Evolutionary conservation across 2,329 filamentous ascomycete species (phyloP).

Genomic region (Mycosphaerelloides madeirae): DNA sequence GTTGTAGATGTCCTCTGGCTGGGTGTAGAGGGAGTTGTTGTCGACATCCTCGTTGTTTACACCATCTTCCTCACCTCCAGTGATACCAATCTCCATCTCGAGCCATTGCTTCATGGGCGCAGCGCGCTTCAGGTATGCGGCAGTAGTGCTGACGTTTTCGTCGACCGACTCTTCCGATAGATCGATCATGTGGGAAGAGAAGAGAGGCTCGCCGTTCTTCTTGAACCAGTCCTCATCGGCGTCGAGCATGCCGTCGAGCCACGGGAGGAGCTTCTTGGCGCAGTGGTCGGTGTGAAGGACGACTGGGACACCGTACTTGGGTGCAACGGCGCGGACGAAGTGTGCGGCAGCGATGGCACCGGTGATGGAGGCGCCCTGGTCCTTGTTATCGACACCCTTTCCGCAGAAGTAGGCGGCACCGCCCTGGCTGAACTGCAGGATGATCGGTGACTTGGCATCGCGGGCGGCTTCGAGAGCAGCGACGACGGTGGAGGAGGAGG

Average conservation of each 20-base stretch:
- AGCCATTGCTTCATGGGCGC: conserved; percentile 98
- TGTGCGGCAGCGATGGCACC: conserved; percentile 85
- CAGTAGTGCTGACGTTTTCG: conserved; percentile 87
- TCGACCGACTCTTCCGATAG: conserved; percentile 86
- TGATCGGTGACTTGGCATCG: conserved; percentile 84
- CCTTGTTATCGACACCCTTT: conserved; percentile 70
- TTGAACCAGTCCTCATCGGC: conserved; percentile 96
- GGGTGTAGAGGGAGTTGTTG: conserved; percentile 95
- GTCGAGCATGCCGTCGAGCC: conserved; percentile 93
- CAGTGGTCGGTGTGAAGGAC: conserved; percentile 97
- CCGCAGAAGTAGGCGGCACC: conserved; percentile 63
- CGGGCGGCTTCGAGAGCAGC: conserved; percentile 90
- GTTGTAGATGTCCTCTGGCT: conserved; percentile 90
- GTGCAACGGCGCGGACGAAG: conserved; percentile 85
- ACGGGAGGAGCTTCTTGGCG: conserved; percentile 98
- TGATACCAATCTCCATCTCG: conserved; percentile 97
- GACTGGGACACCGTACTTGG: conserved; percentile 82
- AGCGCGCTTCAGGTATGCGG: conserved; percentile 87
- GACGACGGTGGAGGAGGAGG: conserved; percentile 82
- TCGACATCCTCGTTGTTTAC: conserved; percentile 98
- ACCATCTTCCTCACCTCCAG: conserved; percentile 94
- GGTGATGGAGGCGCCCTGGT: conserved; percentile 84
- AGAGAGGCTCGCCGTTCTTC: conserved; percentile 83
- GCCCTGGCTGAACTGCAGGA: conserved; percentile 90
- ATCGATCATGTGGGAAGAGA: conserved; percentile 98